A percentile compares a stretch with the other conserved stretches of the same genome.
These are phyloP conservation scores for Kwoniella europaea DNA, from an alignment of 768 basidiomycete species.

Conservation along the genomic window DNA sequence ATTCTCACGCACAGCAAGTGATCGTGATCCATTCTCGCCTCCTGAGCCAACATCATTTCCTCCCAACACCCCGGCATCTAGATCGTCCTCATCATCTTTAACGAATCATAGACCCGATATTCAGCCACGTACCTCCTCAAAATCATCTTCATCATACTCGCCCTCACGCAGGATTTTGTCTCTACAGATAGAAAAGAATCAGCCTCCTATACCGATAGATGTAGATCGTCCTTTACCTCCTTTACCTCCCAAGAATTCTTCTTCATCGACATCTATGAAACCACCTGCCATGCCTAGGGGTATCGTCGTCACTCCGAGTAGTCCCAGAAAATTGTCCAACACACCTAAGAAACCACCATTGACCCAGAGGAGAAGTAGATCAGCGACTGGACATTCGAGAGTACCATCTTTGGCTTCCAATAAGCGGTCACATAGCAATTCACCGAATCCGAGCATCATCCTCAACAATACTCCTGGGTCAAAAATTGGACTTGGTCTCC, in stretches of 20 bases:
- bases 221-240: slow-evolving; percentile 35
- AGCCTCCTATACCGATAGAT: slow-evolving; percentile 34
- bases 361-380: slow-evolving; percentile 20
- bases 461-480: not conserved
- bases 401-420: not conserved
- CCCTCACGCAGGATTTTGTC: slow-evolving; percentile 7
- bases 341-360: slow-evolving; percentile 13
- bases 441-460: not conserved
- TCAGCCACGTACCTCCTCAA: slow-evolving; percentile 20
- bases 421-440: slow-evolving; percentile 10
- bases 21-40: slow-evolving; percentile 28
- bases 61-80: not conserved
- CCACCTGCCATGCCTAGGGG: slow-evolving; percentile 28
- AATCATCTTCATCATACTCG: slow-evolving; percentile 8
- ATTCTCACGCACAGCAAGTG: slow-evolving; percentile 42
- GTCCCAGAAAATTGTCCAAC: slow-evolving; percentile 37
- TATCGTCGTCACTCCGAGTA: slow-evolving; percentile 53
- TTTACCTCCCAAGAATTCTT: slow-evolving; percentile 2
- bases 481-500: slow-evolving; percentile 46
- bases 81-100: not conserved
- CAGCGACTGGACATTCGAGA: slow-evolving; percentile 12
- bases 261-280: not conserved
- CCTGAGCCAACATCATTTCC: not conserved
- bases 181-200: slow-evolving; percentile 18
- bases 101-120: slow-evolving; percentile 6